Percentiles rank a stretch among this genome's conserved stretches.
phyloP scores from a whole-genome alignment of 2,329 filamentous ascomycete species.

The Claviceps sp. region DNA sequence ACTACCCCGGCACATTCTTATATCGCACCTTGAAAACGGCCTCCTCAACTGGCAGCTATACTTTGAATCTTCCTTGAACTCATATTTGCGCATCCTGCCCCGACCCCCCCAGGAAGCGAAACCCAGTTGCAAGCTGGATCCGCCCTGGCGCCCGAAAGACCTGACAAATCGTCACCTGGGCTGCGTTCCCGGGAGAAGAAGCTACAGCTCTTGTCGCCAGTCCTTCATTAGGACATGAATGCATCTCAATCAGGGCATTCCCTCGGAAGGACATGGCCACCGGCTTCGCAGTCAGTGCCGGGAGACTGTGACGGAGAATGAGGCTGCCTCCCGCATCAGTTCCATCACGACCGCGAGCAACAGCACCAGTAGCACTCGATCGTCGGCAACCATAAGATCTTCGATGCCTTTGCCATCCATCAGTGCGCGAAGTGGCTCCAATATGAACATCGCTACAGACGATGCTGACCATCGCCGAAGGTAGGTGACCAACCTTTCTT shows the following conservation, averaged over 20 bases:
- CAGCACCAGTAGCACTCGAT: constrained; percentile 53
- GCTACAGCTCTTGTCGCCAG: not conserved
- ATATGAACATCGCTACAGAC: constrained; percentile 24
- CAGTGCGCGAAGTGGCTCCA: constrained; percentile 11
- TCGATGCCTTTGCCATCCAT: constrained; percentile 20
- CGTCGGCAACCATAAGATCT: constrained; percentile 49
- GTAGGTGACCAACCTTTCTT: constrained; percentile 16
- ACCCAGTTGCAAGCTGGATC: not conserved
- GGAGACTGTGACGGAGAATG: constrained; percentile 55
- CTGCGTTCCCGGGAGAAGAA: not conserved
- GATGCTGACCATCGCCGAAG: constrained; percentile 27
- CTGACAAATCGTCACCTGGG: not conserved
- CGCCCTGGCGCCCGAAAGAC: not conserved
- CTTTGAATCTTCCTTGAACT: not conserved
- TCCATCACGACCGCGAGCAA: constrained; percentile 27
- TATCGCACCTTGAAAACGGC: not conserved
- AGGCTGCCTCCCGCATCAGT: constrained; percentile 46
- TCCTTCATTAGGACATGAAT: constrained; percentile 20
- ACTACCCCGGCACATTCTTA: not conserved
- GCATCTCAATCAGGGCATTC: constrained; percentile 10
- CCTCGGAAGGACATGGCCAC: constrained; percentile 18
- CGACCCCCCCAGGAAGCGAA: not conserved
- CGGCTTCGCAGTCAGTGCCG: constrained; percentile 18
- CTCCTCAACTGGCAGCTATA: not conserved
- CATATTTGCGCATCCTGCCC: not conserved